phyloP scores from a whole-genome alignment of 1,139 yeast genomes.

The Petasospora rhodanensis region DNA sequence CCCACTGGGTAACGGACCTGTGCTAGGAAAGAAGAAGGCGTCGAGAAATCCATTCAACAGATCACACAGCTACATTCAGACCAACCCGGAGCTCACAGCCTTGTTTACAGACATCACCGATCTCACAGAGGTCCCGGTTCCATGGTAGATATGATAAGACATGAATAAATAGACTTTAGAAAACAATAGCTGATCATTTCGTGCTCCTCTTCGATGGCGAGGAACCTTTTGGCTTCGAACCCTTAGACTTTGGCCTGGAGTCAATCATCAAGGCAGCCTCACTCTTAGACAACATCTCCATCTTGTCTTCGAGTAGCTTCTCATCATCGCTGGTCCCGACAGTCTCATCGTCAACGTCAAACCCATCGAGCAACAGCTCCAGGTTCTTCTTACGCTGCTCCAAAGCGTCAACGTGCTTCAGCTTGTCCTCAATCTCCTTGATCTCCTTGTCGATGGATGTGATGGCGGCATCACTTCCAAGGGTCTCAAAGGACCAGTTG shows the following conservation, averaged over 20 bases:
- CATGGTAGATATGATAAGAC: slow-evolving; percentile 5
- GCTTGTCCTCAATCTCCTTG: slow-evolving; percentile 50
- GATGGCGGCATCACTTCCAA: slow-evolving; percentile 58
- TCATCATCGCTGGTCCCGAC: slow-evolving; percentile 6
- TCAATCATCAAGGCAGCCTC: too few relatives aligned
- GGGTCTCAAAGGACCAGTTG: slow-evolving; percentile 43
- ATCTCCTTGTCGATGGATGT: slow-evolving; percentile 64
- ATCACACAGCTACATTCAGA: slow-evolving; percentile 36
- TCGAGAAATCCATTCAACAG: slow-evolving; percentile 59
- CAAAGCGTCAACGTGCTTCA: slow-evolving; percentile 37
- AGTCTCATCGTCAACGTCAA: slow-evolving; percentile 13
- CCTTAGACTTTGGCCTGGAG: too few relatives aligned
- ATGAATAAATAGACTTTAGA: neutral
- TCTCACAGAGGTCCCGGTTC: slow-evolving; percentile 1
- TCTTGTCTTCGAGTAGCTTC: slow-evolving; percentile 7
- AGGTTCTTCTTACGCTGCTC: slow-evolving; percentile 24
- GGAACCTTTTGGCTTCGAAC: too few relatives aligned
- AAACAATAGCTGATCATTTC: too few relatives aligned
- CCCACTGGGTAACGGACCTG: slow-evolving; percentile 52
- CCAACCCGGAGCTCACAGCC: slow-evolving; percentile 24
- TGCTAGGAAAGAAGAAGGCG: slow-evolving; percentile 37
- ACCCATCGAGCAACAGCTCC: slow-evolving; percentile 31
- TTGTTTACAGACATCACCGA: slow-evolving; percentile 12
- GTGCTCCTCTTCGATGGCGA: too few relatives aligned
- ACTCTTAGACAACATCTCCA: too few relatives aligned